Conservation (phyloP, 257 asterid species). For the Mentha longifolia region DNA sequence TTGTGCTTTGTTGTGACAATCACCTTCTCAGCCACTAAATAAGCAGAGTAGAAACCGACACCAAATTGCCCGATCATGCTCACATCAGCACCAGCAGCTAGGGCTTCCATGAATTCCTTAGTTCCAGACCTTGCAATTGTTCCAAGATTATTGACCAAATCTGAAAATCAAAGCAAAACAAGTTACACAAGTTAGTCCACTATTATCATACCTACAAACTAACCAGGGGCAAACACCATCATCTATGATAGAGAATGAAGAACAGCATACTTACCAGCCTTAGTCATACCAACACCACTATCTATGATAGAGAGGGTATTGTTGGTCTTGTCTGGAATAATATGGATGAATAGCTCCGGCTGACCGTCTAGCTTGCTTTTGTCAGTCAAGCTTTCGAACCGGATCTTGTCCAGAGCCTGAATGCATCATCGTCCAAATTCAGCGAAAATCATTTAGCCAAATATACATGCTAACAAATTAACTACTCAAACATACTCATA, state of each 20-base stretch:
- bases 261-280: conserved; percentile 54
- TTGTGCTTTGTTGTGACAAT: conserved; percentile 65
- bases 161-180: conserved; percentile 38
- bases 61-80: conserved; percentile 83
- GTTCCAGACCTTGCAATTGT: no score
- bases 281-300: conserved; percentile 78
- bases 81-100: conserved; percentile 50
- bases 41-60: conserved; percentile 70
- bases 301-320: conserved; percentile 58
- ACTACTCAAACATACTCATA: no score
- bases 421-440: neutral
- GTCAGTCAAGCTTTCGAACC: conserved; percentile 67
- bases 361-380: conserved; percentile 73
- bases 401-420: conserved; percentile 71
- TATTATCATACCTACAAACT: neutral
- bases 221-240: no score
- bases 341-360: conserved; percentile 64
- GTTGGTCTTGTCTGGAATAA: conserved; percentile 66
- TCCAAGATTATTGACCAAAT: conserved; percentile 68
- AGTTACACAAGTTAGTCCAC: neutral
- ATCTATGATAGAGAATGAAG: no score
- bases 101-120: no score
- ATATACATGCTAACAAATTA: no score
- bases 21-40: conserved; percentile 73
- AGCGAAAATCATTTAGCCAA: neutral